phyloP scores from a whole-genome alignment of 768 basidiomycete species.

The Suillus luteus region DNA sequence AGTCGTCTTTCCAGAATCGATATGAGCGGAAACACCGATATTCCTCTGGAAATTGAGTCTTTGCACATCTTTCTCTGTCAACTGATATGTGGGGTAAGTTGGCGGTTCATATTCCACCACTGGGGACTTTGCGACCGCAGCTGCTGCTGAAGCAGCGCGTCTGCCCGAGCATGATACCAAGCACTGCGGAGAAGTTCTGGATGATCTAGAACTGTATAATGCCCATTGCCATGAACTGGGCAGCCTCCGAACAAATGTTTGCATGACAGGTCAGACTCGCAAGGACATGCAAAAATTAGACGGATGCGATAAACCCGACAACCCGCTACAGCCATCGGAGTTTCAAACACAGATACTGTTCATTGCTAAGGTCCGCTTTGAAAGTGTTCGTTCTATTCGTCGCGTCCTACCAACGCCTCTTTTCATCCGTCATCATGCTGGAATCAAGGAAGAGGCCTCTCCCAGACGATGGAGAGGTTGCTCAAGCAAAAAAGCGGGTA shows the following conservation, averaged over 20 bases:
- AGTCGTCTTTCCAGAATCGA: conserved; percentile 98
- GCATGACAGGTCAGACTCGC: conserved; percentile 22
- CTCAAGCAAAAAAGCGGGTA: conserved; percentile 57
- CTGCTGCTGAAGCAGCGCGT: conserved; percentile 47
- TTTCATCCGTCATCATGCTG: conserved; percentile 33
- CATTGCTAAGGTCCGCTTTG: conserved; percentile 17
- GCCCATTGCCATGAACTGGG: conserved; percentile 30
- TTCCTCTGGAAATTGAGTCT: conserved; percentile 83
- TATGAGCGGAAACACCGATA: conserved; percentile 94
- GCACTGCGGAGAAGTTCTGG: conserved; percentile 6
- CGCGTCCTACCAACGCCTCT: conserved; percentile 14
- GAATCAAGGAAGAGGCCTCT: conserved; percentile 64
- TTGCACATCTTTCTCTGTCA: conserved; percentile 65
- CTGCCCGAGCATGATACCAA: conserved; percentile 17
- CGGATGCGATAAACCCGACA: neutral
- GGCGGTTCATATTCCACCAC: conserved; percentile 19
- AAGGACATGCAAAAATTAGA: conserved; percentile 5
- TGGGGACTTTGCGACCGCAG: conserved; percentile 36
- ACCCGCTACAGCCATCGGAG: conserved; percentile 24
- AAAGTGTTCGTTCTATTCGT: conserved; percentile 15
- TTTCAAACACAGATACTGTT: conserved; percentile 23
- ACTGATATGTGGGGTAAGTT: conserved; percentile 40
- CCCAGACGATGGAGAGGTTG: conserved; percentile 50
- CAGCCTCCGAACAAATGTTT: conserved; percentile 27
- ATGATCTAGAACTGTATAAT: conserved; percentile 17